Conservation (phyloP, 257 asterid genomes). For the Mitragyna speciosa region DNA sequence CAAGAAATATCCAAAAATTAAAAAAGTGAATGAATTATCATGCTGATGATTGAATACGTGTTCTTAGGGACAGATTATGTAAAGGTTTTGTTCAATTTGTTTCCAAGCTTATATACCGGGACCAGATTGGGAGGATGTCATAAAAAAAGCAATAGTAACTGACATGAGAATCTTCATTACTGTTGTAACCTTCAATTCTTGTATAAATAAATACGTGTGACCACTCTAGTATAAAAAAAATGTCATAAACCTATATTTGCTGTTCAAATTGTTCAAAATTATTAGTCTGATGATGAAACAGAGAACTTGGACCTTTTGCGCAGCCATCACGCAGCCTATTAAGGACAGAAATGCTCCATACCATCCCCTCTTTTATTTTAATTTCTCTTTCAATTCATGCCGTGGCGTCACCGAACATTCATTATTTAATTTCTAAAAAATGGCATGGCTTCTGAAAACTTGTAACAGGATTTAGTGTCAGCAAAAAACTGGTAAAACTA, state of each 20-base stretch:
- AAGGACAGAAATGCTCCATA: conserved; percentile 48
- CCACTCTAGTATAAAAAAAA: conserved; percentile 2
- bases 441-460: conserved; percentile 34
- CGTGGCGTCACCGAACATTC: conserved; percentile 28
- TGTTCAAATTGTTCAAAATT: conserved; percentile 33
- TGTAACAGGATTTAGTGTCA: conserved; percentile 15
- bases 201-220: conserved; percentile 15
- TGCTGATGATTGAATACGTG: conserved; percentile 15
- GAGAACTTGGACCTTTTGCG: conserved; percentile 39
- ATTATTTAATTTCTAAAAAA: conserved; percentile 10
- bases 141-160: conserved; percentile 30
- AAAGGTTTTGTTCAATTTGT: conserved; percentile 16
- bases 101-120: conserved; percentile 21
- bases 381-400: conserved; percentile 23
- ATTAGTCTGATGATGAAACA: conserved; percentile 34
- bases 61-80: conserved; percentile 9
- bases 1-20: not conserved
- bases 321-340: conserved; percentile 34
- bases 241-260: conserved; percentile 25
- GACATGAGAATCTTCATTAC: conserved; percentile 37
- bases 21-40: not conserved
- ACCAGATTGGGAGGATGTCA: conserved; percentile 32
- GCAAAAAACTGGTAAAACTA: not conserved
- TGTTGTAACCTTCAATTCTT: conserved; percentile 27
- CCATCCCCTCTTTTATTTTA: conserved; percentile 23